Base-by-base conservation (phyloP, 164 flowering plant genomes). In the Stephania yunnanensis region DNA sequence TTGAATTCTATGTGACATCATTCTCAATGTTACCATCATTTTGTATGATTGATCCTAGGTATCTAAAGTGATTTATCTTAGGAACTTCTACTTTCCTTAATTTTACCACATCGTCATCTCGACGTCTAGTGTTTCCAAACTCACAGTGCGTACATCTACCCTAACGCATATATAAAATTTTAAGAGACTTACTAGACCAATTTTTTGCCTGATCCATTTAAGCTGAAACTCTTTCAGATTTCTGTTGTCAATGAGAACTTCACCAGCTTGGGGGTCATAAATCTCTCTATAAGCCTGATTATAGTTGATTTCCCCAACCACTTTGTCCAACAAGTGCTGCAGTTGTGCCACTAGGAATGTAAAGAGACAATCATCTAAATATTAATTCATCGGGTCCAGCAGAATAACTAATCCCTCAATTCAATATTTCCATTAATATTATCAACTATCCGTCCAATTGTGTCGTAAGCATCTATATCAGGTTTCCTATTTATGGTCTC, bases 221-320 rank as follows among this genome's bases (percentile, higher is more conserved):
- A 86, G 80, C 75, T 83, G 85, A 72, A 83, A 73, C 36, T 82
- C 82, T 58, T 80, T 85, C 10, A 86, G 78, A 73, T 82, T 83
- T 52, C 83, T 74, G 10, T 83, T 84, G 73, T 87, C 90, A 29
- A 87, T 85, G 20, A 82, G 83, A 71, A 87, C 86, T 76, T 84
- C 82, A 69, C 90, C 90, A 63, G 80, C 81, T 30, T 71, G 81
- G 7, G 90, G 90, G 73, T 87, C 90, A 69, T 85, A 66, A 87
- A 87, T 73, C 90, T 82, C 63, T 86, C 84, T 20, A 86, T 71
- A 63, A 86, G 64, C 69, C 82, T 85, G 52, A 86, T 82, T 7
- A 86, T 87, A 0, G 90, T 87, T 58, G 90, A 87, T 87, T 87
- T 61, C 90, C 90, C 69, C 90, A 84, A 65, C 90, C 88, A 76